A percentile compares a stretch with the other conserved stretches of the same genome.
These are phyloP conservation scores for Tripterygium wilfordii DNA, from an alignment of 177 flowering plant genomes.

Conservation along the genomic window DNA sequence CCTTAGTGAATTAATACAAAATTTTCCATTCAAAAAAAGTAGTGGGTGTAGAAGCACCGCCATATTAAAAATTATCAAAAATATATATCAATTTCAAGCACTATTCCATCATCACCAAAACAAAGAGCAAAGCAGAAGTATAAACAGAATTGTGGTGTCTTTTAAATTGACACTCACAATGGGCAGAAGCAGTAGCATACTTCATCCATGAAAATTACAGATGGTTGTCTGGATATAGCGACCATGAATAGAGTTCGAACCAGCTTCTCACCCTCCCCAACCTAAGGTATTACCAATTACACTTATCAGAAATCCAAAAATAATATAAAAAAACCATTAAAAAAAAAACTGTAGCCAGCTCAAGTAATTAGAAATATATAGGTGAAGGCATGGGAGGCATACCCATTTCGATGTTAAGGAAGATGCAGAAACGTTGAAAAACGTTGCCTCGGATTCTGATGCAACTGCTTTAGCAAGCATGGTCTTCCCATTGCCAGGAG, in stretches of 20 bases:
- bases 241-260: constrained; percentile 91
- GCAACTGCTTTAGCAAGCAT: constrained; percentile 99
- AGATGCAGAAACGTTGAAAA: constrained; percentile 95
- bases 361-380: background rate
- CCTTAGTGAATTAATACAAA: too few relatives aligned
- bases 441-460: constrained; percentile 92
- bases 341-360: background rate
- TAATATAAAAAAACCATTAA: background rate
- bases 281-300: constrained; percentile 37
- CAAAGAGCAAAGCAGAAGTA: too few relatives aligned
- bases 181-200: constrained; percentile 30
- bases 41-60: too few relatives aligned
- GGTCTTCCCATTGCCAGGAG: constrained; percentile 99
- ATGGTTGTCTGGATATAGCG: constrained; percentile 90
- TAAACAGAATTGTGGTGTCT: too few relatives aligned
- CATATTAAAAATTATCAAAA: too few relatives aligned
- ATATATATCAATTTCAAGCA: too few relatives aligned
- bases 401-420: constrained; percentile 99
- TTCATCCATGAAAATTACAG: constrained; percentile 98
- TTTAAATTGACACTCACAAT: too few relatives aligned
- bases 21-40: too few relatives aligned
- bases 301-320: background rate
- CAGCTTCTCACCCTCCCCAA: constrained; percentile 98
- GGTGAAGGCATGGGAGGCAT: constrained; percentile 14
- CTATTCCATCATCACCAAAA: too few relatives aligned